These are phyloP conservation scores for Linnemannia schmuckeri DNA, from an alignment of 192 early-diverging fungal genomes.

Conservation along the genomic window DNA sequence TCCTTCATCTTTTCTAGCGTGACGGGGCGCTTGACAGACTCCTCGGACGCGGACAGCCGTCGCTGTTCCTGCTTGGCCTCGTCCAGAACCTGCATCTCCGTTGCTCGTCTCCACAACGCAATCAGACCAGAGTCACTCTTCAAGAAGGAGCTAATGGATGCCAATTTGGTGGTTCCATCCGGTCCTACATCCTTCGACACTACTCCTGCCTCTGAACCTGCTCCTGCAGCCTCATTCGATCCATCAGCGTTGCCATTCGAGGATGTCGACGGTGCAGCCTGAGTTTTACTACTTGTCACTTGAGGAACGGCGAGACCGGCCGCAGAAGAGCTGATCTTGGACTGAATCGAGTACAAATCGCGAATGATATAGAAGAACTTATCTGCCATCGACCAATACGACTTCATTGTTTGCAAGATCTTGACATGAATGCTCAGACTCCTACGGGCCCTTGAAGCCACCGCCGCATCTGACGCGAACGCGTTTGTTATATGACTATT, in stretches of 20 bases:
- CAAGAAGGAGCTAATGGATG: slow-evolving; percentile 48
- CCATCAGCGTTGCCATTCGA: not conserved
- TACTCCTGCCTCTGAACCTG: not conserved
- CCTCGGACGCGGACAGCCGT: slow-evolving; percentile 30
- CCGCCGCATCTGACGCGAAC: slow-evolving; percentile 50
- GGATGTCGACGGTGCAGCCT: not conserved
- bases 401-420: slow-evolving; percentile 57
- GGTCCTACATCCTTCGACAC: not conserved
- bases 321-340: slow-evolving; percentile 48
- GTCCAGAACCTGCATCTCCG: slow-evolving; percentile 52
- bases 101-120: slow-evolving; percentile 50
- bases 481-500: slow-evolving; percentile 61
- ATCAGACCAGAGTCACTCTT: slow-evolving; percentile 55
- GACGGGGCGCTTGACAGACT: not conserved
- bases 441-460: slow-evolving; percentile 55
- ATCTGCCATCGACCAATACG: slow-evolving; percentile 67
- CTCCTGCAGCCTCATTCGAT: not conserved
- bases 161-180: slow-evolving; percentile 23
- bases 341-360: slow-evolving; percentile 65
- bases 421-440: slow-evolving; percentile 59
- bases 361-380: slow-evolving; percentile 68
- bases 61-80: slow-evolving; percentile 42
- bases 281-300: not conserved
- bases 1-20: slow-evolving; percentile 16
- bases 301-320: slow-evolving; percentile 6